Conservation (phyloP, 2,329 filamentous ascomycete species). For the Epichloe brachyelytri region DNA sequence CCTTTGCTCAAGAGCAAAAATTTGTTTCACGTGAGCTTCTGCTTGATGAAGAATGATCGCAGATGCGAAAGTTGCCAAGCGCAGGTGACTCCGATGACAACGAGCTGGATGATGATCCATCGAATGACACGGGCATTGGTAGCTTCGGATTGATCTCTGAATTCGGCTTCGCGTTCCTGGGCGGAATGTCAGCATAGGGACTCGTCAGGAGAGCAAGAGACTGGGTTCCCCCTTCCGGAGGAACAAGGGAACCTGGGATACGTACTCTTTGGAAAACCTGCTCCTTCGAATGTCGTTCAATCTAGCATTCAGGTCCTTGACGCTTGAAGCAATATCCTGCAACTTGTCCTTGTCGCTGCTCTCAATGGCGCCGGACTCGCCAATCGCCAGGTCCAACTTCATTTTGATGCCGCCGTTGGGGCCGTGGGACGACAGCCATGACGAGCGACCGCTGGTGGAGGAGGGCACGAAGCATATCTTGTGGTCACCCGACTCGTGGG, state of each 20-base stretch:
- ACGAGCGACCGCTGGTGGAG: conserved; percentile 53
- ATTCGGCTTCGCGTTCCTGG: conserved; percentile 92
- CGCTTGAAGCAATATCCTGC: conserved; percentile 73
- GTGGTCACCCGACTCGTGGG: conserved; percentile 90
- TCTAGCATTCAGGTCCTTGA: conserved; percentile 78
- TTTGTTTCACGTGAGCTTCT: conserved; percentile 70
- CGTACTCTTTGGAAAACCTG: conserved; percentile 89
- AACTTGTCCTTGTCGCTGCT: conserved; percentile 90
- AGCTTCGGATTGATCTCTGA: conserved; percentile 90
- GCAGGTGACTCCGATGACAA: conserved; percentile 74
- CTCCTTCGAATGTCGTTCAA: conserved; percentile 84
- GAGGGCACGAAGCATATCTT: conserved; percentile 85
- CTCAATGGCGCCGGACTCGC: conserved; percentile 88
- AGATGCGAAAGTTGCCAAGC: conserved; percentile 96
- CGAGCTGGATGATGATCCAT: conserved; percentile 86
- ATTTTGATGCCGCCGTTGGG: conserved; percentile 70
- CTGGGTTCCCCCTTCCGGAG: neutral
- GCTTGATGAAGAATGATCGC: conserved; percentile 98
- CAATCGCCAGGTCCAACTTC: conserved; percentile 81
- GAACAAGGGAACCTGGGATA: conserved; percentile 7
- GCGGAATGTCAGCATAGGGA: neutral
- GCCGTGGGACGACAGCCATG: conserved; percentile 56
- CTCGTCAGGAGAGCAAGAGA: neutral
- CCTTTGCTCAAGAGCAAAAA: neutral
- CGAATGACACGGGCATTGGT: conserved; percentile 86